A percentile compares a stretch with the other conserved stretches of the same genome.
Conservation (phyloP, 495 filamentous ascomycete species). For the Penicillium nucicola region DNA sequence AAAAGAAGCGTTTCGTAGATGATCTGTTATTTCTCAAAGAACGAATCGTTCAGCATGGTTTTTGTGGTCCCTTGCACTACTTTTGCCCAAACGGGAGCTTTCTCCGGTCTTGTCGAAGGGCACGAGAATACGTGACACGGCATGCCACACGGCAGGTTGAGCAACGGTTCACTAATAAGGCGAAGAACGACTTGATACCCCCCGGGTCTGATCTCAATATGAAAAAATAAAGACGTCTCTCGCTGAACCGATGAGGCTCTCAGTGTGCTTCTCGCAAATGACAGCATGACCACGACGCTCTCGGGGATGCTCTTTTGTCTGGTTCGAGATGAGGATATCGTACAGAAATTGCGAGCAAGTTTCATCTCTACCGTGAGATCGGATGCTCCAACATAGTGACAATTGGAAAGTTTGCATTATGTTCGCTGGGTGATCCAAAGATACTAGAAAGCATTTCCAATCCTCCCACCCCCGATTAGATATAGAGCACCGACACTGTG, state of each 20-base stretch:
- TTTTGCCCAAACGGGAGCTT: not conserved
- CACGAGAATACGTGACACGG: not conserved
- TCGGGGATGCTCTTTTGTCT: constrained; percentile 15
- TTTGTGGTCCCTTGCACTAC: not conserved
- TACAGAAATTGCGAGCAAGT: constrained; percentile 12
- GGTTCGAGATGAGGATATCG: constrained; percentile 4
- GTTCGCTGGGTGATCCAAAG: constrained; percentile 13
- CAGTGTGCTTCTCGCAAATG: constrained; percentile 16
- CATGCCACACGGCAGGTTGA: not conserved
- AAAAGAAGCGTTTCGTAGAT: constrained; percentile 13
- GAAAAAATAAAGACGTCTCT: not conserved
- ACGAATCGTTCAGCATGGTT: not conserved
- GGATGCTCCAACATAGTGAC: constrained; percentile 11
- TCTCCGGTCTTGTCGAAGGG: not conserved
- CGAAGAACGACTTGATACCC: not conserved
- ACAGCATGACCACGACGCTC: constrained; percentile 15
- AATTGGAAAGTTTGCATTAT: constrained; percentile 12
- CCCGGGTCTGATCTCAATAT: too few relatives aligned
- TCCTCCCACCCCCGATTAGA: not conserved
- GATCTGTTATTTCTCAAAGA: constrained; percentile 1
- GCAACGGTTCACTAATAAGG: not conserved
- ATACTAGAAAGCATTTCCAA: constrained; percentile 3
- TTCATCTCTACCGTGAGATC: constrained; percentile 7
- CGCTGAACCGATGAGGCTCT: constrained; percentile 7
- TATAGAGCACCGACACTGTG: not conserved